Base-by-base conservation (phyloP, 2,329 filamentous ascomycete genomes). In the Lomentospora prolificans region DNA sequence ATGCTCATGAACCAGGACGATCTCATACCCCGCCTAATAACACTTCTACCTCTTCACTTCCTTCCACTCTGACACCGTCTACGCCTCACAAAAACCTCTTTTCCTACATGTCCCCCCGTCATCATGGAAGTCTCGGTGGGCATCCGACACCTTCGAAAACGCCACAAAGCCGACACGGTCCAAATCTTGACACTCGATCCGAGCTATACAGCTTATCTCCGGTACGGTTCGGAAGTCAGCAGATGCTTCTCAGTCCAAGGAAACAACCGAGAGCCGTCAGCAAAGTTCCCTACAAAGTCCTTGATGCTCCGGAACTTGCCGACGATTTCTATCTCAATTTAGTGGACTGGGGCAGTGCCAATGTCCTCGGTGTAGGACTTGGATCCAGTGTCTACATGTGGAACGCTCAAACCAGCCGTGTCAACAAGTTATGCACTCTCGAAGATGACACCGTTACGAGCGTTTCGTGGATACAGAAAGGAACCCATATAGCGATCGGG, bases 71-170 rank as follows among this genome's bases (percentile, higher is more conserved):
- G 57, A 96, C 92, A 0, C 94, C 94, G 0, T 95, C 92, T 1
- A 99, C 94, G 3, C 94, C 94, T 8, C 90, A 96, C 70, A 97
- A 96, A 73, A 99, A 99, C 62, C 81, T 99, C 39, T 97, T 99
- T 67, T 89, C 87, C 25, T 96, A 95, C 68, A 85, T 89, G 70
- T 91, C 89, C 2, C 87, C 89, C 2, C 76, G 78, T 24, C 82
- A 89, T 64, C 81, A 86, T 65, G 81, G 76, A 57, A 80, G 82
- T 60, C 80, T 86, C 52, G 86, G 84, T 19, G 87, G 87, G n/a
- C 89, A 95, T 63, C 88, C 86, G 1, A 96, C 91, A 3, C 91
- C 90, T 2, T 89, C 89, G 9, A 86, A 89, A 70, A 96, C 94
- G 2, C 91, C 92, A 1, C 88, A 91, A 65, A 92, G 87, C 64